Percentiles rank a stretch among this genome's conserved stretches.
phyloP scores from a whole-genome alignment of 495 filamentous ascomycete species.

The Lasiosphaeriaceae sp. region DNA sequence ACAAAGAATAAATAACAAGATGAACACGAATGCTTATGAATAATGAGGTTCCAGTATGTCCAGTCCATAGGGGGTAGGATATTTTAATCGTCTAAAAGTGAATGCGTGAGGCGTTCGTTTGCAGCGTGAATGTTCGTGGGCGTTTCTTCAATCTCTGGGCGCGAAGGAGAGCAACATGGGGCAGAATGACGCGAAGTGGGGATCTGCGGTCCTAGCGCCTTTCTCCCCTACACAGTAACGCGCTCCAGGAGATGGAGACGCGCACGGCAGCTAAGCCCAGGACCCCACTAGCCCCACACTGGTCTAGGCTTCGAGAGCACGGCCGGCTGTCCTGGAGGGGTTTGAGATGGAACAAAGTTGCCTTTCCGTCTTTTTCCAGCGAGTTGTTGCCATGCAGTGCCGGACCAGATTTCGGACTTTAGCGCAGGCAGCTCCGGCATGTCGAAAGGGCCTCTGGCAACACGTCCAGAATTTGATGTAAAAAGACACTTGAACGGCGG shows the following conservation, averaged over 20 bases:
- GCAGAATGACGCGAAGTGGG: constrained; percentile 8
- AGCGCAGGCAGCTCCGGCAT: constrained; percentile 13
- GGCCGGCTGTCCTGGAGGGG: not conserved
- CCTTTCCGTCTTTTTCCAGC: not conserved
- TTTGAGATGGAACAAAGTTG: not conserved
- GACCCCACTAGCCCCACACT: not conserved
- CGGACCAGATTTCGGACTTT: constrained; percentile 20
- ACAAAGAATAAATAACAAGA: too few relatives aligned
- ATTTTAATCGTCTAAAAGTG: too few relatives aligned
- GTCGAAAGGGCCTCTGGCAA: constrained; percentile 2
- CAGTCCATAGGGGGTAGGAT: too few relatives aligned
- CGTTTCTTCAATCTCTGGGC: not conserved
- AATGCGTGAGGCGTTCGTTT: too few relatives aligned
- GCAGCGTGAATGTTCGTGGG: not conserved
- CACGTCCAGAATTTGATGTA: constrained; percentile 5
- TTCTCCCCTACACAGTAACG: not conserved
- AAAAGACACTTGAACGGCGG: constrained; percentile 13
- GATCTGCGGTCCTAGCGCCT: not conserved
- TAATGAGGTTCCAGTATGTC: too few relatives aligned
- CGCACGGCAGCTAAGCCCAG: not conserved
- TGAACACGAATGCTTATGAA: too few relatives aligned
- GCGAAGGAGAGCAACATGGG: not conserved
- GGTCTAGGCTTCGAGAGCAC: too few relatives aligned
- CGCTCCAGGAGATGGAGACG: constrained; percentile 4
- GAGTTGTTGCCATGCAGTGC: not conserved